Evolutionary conservation across 2,329 filamentous ascomycete species (phyloP), one percentile per base, ranked within the genome.

Genomic region (Myriosclerotinia scirpicola): DNA sequence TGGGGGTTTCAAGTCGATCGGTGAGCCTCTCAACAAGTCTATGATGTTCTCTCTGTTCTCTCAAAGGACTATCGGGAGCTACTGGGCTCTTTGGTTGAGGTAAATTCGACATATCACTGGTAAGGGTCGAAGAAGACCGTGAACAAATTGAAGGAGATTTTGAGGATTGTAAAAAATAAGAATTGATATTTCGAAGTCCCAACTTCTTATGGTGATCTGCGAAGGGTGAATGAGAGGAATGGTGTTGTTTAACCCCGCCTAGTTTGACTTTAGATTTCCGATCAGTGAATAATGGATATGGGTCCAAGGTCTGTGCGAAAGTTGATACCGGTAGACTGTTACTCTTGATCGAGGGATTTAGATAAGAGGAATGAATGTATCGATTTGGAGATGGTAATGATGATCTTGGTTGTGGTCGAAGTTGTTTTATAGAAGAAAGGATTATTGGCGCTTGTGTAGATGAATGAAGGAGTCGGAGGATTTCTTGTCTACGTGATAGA

Each of bases 1-100:
- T 87, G 7, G 93, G 92, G 75, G 91, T 93, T 81, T 96, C 91
- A 65, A 97, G 81, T 56, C 83, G 79, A 75, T 96, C 90, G 44
- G 91, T 87, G 71, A 92, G 76, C 44, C 72, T 71, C 69, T 76
- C 73, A 9, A 76, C 73, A 2, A 74, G 72, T 67, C 72, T 66
- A 52, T 72, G 70, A 53, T 65, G 63, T 12, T 53, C 63, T 68
- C 74, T 72, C 55, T 76, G 73, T 66, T 77, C 75, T 59, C 70
- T 71, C 66, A 75, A 69, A 61, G 73, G 72, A 59, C 72, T 75
- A 60, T 72, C 69, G 40, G 71, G 69, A 22, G 69, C 62, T 2
- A 69, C 69, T 20, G 75, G 72, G 61, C 74, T 75, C 68, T 76
- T 72, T 30, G 75, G 73, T 69, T 75, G 74, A 11, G 74, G 74